phyloP scores from a whole-genome alignment of 1,284 basidiomycete genomes.

The Rhodofomes roseus region DNA sequence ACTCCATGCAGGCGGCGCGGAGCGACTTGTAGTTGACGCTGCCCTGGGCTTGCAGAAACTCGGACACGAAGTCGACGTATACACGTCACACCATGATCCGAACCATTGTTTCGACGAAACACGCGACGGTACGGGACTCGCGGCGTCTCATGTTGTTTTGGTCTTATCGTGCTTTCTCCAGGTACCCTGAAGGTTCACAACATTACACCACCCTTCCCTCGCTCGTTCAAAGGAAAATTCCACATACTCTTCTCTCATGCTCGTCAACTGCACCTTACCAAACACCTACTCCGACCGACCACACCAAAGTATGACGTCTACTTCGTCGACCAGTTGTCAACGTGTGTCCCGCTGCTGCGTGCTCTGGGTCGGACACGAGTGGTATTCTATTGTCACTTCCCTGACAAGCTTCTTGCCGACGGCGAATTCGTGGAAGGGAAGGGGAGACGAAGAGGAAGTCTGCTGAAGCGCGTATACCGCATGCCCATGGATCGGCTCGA shows the following conservation, averaged over 20 bases:
- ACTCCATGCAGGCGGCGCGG: slow-evolving; percentile 76
- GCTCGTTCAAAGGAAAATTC: slow-evolving; percentile 72
- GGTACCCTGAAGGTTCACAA: slow-evolving; percentile 85
- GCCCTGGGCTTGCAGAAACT: slow-evolving; percentile 82
- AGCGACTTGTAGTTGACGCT: slow-evolving; percentile 94
- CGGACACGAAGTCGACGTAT: slow-evolving; percentile 89
- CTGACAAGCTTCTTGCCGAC: slow-evolving; percentile 86
- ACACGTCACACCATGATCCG: slow-evolving; percentile 91
- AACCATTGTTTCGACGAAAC: slow-evolving; percentile 89
- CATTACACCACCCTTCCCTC: slow-evolving; percentile 75
- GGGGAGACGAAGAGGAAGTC: slow-evolving; percentile 34
- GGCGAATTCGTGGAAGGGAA: slow-evolving; percentile 67
- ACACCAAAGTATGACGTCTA: slow-evolving; percentile 74
- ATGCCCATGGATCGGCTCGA: slow-evolving; percentile 90
- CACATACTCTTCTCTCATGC: slow-evolving; percentile 90
- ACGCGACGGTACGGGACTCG: slow-evolving; percentile 56
- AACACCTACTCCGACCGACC: slow-evolving; percentile 49
- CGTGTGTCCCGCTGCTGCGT: slow-evolving; percentile 84
- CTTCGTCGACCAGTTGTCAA: slow-evolving; percentile 94
- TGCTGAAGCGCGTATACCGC: slow-evolving; percentile 77
- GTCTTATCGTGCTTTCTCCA: slow-evolving; percentile 27
- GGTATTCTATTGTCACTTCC: slow-evolving; percentile 98
- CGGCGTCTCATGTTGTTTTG: not conserved
- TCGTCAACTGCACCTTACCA: slow-evolving; percentile 80
- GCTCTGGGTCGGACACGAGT: slow-evolving; percentile 68